phyloP scores from a whole-genome alignment of 108 stramenopile species.

The Cyclostephanos tholiformis region DNA sequence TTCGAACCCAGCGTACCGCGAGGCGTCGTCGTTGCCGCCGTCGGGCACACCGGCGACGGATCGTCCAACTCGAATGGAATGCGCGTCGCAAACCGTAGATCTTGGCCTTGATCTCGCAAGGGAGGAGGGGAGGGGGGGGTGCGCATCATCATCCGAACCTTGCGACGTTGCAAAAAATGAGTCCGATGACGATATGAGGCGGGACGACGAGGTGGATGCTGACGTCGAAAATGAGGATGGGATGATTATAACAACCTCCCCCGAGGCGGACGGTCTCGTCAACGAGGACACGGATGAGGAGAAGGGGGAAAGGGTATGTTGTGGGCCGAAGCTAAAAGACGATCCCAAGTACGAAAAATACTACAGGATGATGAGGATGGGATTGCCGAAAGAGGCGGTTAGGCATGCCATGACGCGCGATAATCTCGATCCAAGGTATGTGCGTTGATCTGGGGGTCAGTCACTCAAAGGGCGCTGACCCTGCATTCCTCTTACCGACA shows the following conservation, averaged over 20 bases:
- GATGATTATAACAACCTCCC: background rate
- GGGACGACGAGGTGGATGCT: background rate
- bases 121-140: background rate
- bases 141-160: too few species aligned
- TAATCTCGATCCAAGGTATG: constrained; percentile 61
- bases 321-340: constrained; percentile 51
- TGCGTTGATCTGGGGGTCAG: background rate
- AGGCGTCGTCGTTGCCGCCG: background rate
- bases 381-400: constrained; percentile 75
- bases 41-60: background rate
- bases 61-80: background rate
- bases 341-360: constrained; percentile 77
- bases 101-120: background rate
- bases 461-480: background rate
- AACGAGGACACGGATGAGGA: too few species aligned
- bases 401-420: constrained; percentile 82
- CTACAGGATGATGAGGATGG: constrained; percentile 84
- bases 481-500: background rate
- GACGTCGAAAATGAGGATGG: background rate
- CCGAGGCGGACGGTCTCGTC: too few species aligned
- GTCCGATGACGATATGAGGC: background rate
- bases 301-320: background rate
- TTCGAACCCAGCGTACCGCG: too few species aligned
- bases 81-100: background rate
- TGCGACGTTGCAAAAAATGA: background rate